Evolutionary conservation across 805 yeast species (phyloP).

Genomic region (Kuraishia cidri): DNA sequence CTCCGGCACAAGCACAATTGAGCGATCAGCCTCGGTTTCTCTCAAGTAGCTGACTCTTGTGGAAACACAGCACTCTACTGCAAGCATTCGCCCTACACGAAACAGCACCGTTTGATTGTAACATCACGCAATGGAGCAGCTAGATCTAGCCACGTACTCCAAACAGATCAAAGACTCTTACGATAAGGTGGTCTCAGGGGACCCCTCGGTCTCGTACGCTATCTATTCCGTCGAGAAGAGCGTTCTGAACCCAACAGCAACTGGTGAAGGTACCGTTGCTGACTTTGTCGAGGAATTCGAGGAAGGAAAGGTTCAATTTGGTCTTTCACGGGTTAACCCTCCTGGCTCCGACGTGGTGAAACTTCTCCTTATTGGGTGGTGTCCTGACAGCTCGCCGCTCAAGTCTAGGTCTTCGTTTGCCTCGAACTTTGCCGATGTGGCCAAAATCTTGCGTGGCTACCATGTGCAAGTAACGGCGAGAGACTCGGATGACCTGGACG

Average conservation of each 20-base stretch:
- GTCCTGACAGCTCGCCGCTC: conserved; percentile 91
- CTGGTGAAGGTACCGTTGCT: conserved; percentile 58
- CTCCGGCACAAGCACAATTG: too few relatives aligned
- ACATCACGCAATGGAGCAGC: conserved; percentile 34
- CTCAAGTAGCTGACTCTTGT: too few relatives aligned
- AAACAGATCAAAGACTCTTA: conserved; percentile 68
- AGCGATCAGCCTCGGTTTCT: too few relatives aligned
- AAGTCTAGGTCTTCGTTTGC: conserved; percentile 72
- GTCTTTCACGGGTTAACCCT: conserved; percentile 78
- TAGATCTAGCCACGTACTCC: conserved; percentile 60
- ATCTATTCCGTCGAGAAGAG: conserved; percentile 68
- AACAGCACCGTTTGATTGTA: background rate
- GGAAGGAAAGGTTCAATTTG: conserved; percentile 86
- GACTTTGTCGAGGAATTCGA: conserved; percentile 78
- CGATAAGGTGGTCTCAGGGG: conserved; percentile 73
- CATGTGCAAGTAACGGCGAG: conserved; percentile 98
- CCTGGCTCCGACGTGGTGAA: conserved; percentile 90
- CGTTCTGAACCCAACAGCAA: conserved; percentile 32
- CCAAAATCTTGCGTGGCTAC: conserved; percentile 67
- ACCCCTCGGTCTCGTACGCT: conserved; percentile 61
- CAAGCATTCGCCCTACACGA: too few relatives aligned
- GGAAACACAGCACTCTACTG: too few relatives aligned
- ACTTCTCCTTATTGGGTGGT: conserved; percentile 85
- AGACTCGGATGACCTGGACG: conserved; percentile 82
- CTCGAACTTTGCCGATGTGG: conserved; percentile 66